Percentiles rank a stretch among this genome's conserved stretches.
These are phyloP conservation scores for Xylariales sp. DNA, from an alignment of 2,329 filamentous ascomycete genomes.

Conservation along the genomic window DNA sequence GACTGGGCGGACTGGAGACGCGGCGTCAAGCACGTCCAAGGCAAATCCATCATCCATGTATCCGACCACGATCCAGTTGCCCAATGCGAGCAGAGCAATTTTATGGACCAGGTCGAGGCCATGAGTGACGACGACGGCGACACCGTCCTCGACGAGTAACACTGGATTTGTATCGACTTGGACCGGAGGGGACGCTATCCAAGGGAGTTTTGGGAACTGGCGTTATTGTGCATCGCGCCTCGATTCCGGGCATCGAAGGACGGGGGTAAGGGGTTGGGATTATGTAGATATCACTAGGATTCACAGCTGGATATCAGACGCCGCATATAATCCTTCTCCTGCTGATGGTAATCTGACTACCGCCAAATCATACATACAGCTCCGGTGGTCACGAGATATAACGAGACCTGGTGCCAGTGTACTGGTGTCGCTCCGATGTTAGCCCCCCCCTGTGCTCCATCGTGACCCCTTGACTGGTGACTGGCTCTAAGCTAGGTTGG, in stretches of 20 bases:
- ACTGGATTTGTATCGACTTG: background rate
- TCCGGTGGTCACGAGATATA: too few relatives aligned
- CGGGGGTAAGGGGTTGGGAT: background rate
- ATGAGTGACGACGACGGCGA: constrained; percentile 67
- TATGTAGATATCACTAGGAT: constrained; percentile 14
- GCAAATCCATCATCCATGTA: constrained; percentile 83
- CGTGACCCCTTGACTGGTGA: too few relatives aligned
- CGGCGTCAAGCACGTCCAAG: constrained; percentile 68
- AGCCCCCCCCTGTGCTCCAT: too few relatives aligned
- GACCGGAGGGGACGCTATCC: background rate
- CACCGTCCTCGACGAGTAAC: constrained; percentile 4
- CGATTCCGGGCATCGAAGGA: background rate
- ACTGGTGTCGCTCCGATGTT: too few relatives aligned
- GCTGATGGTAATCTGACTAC: too few relatives aligned
- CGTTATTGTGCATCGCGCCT: constrained; percentile 11
- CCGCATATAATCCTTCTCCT: constrained; percentile 7
- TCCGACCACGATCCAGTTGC: constrained; percentile 63
- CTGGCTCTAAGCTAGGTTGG: too few relatives aligned
- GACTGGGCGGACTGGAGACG: constrained; percentile 84
- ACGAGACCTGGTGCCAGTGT: too few relatives aligned
- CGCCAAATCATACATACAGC: too few relatives aligned
- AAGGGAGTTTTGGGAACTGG: constrained; percentile 10
- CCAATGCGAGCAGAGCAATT: constrained; percentile 61
- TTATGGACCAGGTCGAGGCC: constrained; percentile 85
- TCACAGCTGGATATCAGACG: constrained; percentile 15